Evolutionary conservation across 352 stramenopile genomes (phyloP), one percentile per base, ranked within the genome.

Genomic region (Thalassiosira exigua): DNA sequence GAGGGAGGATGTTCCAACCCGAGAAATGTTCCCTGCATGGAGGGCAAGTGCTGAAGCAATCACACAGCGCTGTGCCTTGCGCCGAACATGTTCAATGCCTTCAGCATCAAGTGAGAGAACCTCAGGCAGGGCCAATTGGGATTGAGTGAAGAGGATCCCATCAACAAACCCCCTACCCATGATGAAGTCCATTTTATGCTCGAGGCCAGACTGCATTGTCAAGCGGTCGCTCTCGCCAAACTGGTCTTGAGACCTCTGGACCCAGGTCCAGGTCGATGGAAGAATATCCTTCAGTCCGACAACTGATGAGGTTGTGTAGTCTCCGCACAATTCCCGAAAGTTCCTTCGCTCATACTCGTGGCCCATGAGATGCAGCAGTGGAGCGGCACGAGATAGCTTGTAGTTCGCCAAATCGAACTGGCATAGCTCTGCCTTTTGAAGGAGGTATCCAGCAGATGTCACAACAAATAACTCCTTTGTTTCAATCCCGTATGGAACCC

Each of bases 361-460:
- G 17, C 75, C 75, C 17, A 80, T 51, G 22, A 56, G 36, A 59
- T 84, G 69, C 19, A 84, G 29, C 3, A 73, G 32, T 19, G 69
- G 69, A 52, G 69, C 75, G 11, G 51, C 24, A 12, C 66, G 57
- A 24, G 61, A 48, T 24, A 84, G 33, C 51, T 81, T 62, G 48
- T 77, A 75, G 46, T 81, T 72, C n/a, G 52, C 48, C 50, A 84
- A 71, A 53, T 89, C 81, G n/a, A 67, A n/a, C 53, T 79, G 58
- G 51, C 75, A 85, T 4, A 85, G 36, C 21, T 89, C 77, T 50
- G 64, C 54, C 32, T 89, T 89, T 19, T 81, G 64, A 44, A 89
- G 56, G 5, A 89, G 42, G 24, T 79, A 89, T 1, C 66, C 60
- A 42, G 73, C 41, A 4, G 77, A 86, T 69, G 67, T 50, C 19